Base-by-base conservation (phyloP, 192 early-diverging fungal species). In the Coemansia guatemalensis region DNA sequence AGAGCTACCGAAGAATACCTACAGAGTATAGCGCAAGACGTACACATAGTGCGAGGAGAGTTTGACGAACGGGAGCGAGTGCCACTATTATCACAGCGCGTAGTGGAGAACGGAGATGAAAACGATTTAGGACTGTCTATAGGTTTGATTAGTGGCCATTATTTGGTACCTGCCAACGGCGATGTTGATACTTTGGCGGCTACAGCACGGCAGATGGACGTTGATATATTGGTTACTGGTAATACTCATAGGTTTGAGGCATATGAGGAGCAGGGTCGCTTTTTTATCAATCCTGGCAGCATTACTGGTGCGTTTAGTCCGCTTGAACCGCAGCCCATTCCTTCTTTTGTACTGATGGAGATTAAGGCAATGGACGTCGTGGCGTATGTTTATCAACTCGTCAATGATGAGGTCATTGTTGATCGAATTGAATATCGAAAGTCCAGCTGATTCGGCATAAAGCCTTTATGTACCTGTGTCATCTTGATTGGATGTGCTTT, bases 291-390 rank as follows among this genome's bases (percentile, higher is more conserved):
- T 70, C 96, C 96, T 1, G 96, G 96, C n/a, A 92, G 88, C 32
- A 92, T 95, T 17, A 99, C 96, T 1, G 96, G 95, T 24, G 92
- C 92, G 1, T 95, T 86, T 62, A 78, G 69, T 52, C 74, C 77
- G 56, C 68, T 73, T 56, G 59, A 70, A 56, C 54, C 25, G 6
- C 25, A 58, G 8, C 65, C 86, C 49, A 84, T 87, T 23, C 95
- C 96, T 50, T 94, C 93, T 48, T 99, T 99, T 84, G 95, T 97
- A 32, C 68, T 99, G 64, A 93, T 99, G 92, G 95, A 99, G 79
- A 72, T 98, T 60, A 90, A 93, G 65, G 87, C 86, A 7, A 64
- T 76, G 3, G 79, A 74, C 0, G 87, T 97, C 3, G 86, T 92
- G 5, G 84, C 91, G 6, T 99, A 99, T 69, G 92, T 98, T 26